phyloP scores from a whole-genome alignment of 140 eudicot species.

The Stevia rebaudiana region DNA sequence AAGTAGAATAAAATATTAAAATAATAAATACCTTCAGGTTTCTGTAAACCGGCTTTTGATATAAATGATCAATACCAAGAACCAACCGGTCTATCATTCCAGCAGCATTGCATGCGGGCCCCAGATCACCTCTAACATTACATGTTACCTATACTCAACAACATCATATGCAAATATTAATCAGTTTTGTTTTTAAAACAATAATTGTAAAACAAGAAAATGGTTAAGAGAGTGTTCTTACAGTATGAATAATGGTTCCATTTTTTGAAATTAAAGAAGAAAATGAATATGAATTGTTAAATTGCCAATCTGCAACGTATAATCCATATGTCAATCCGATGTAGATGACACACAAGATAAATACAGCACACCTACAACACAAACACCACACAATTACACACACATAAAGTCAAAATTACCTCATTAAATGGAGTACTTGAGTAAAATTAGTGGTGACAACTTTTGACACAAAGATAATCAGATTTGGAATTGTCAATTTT shows the following conservation, averaged over 20 bases:
- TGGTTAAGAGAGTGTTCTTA: slow-evolving; percentile 27
- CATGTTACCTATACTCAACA: slow-evolving; percentile 54
- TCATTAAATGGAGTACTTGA: background rate
- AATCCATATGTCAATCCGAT: slow-evolving; percentile 61
- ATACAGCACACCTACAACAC: slow-evolving; percentile 46
- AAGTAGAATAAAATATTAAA: too few species aligned
- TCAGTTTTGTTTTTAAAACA: background rate
- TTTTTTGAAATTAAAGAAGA: slow-evolving; percentile 38
- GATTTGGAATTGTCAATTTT: too few species aligned
- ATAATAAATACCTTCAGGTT: slow-evolving; percentile 72
- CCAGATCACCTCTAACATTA: slow-evolving; percentile 66
- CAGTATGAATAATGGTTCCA: slow-evolving; percentile 39
- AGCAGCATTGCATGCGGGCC: slow-evolving; percentile 81
- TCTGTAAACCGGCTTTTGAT: slow-evolving; percentile 59
- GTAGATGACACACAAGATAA: slow-evolving; percentile 44
- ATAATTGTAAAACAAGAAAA: background rate
- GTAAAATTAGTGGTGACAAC: too few species aligned
- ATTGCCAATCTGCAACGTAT: slow-evolving; percentile 75
- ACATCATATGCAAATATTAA: background rate
- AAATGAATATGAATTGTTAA: slow-evolving; percentile 30
- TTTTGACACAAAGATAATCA: too few species aligned
- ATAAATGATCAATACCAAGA: slow-evolving; percentile 72
- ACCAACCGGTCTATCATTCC: slow-evolving; percentile 72
- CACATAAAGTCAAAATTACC: background rate
- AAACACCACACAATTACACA: background rate